phyloP scores from a whole-genome alignment of 2,329 filamentous ascomycete species.

The Massarina eburnea region DNA sequence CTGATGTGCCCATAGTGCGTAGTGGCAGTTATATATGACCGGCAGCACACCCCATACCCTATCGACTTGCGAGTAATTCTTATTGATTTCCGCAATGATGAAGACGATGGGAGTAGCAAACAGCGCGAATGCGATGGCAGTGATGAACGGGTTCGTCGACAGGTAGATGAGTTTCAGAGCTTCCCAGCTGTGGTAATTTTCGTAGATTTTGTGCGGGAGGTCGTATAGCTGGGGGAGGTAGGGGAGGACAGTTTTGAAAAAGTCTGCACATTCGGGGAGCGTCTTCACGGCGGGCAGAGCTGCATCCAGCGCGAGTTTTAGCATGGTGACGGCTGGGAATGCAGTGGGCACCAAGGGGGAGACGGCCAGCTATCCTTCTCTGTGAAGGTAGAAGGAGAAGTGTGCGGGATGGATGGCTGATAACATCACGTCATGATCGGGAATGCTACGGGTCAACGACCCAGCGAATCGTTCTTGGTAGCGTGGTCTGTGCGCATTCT shows the following conservation, averaged over 20 bases:
- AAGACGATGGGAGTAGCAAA: slow-evolving; percentile 72
- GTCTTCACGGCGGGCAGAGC: slow-evolving; percentile 71
- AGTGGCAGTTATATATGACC: slow-evolving; percentile 83
- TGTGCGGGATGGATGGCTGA: not conserved
- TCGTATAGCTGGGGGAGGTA: slow-evolving; percentile 67
- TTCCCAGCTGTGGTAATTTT: slow-evolving; percentile 61
- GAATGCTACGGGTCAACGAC: no score
- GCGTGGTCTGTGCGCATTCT: slow-evolving; percentile 13
- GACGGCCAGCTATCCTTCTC: no score
- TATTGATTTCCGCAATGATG: slow-evolving; percentile 78
- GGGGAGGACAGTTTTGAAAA: slow-evolving; percentile 71
- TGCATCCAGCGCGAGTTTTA: slow-evolving; percentile 25
- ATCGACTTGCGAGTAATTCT: slow-evolving; percentile 97
- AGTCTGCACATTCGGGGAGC: slow-evolving; percentile 76
- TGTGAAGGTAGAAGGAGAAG: not conserved
- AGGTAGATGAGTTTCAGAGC: slow-evolving; percentile 73
- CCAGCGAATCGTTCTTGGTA: not conserved
- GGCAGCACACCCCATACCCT: slow-evolving; percentile 89
- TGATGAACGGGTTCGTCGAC: slow-evolving; percentile 82
- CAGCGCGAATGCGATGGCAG: slow-evolving; percentile 71
- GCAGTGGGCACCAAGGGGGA: no score
- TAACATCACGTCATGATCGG: no score
- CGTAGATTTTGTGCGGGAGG: slow-evolving; percentile 50
- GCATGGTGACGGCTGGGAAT: slow-evolving; percentile 47
- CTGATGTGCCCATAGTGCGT: slow-evolving; percentile 77